Percentiles rank a stretch among this genome's conserved stretches.
These are phyloP conservation scores for Naegleria lovaniensis DNA, from an alignment of 208 protist genomes.

Conservation along the genomic window DNA sequence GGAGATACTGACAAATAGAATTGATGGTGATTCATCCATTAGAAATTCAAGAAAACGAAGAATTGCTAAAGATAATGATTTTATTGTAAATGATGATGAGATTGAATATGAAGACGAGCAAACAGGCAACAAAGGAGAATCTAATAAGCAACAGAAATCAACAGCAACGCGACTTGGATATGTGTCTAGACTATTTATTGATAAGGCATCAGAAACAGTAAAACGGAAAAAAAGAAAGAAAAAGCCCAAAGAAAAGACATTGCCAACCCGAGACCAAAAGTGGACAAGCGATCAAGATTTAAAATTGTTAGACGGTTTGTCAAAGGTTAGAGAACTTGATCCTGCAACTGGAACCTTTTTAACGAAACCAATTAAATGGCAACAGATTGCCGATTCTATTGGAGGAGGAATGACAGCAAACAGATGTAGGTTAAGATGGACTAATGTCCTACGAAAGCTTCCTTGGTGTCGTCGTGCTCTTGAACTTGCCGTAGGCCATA, in stretches of 20 bases:
- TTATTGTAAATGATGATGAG: neutral
- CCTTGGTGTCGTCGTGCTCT: neutral
- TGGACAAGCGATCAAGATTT: constrained; percentile 4
- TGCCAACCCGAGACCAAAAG: neutral
- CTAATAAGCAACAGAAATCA: neutral
- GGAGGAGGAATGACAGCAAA: neutral
- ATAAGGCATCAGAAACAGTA: neutral
- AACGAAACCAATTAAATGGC: constrained; percentile 14
- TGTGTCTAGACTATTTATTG: neutral
- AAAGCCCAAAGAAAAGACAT: neutral
- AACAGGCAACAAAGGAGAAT: neutral
- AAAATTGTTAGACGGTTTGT: neutral
- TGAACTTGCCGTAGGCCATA: neutral
- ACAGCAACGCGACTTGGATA: neutral
- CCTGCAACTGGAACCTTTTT: neutral
- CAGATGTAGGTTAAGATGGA: neutral
- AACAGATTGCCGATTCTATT: neutral
- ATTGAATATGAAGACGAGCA: neutral
- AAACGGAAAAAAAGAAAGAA: neutral
- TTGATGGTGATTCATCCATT: neutral
- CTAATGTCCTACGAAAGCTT: neutral
- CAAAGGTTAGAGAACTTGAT: neutral
- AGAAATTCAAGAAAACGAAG: neutral
- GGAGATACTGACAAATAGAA: neutral
- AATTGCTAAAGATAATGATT: neutral